Base-by-base conservation (phyloP, 2,329 filamentous ascomycete species). In the Epichloe gansuensis region DNA sequence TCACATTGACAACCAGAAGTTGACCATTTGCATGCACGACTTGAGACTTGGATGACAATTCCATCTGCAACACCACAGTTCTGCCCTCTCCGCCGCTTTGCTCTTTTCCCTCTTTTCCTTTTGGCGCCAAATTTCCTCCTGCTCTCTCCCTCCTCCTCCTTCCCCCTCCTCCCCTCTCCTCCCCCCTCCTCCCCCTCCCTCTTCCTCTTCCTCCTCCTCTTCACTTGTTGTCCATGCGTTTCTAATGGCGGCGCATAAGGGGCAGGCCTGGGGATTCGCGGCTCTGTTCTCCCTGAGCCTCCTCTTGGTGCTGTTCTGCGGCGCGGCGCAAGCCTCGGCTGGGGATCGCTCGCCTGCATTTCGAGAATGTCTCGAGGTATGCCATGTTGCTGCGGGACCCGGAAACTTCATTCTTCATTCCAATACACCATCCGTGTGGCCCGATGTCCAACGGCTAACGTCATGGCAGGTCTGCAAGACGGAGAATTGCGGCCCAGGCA, bases 271-370 rank as follows among this genome's bases (percentile, higher is more conserved):
- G 61, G 56, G 57, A 34, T 56, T 58, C 31, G 31, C 31, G 31
- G 56, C 56, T 64, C 54, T 31, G 31, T 56, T 68, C 55, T 56
- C 60, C 57, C 54, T 70, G 49, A 59, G 66, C 54, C 56, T 74
- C 51, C 56, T 66, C 50, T 53, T 70, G 47, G 54, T 72, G 43
- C 57, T 73, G 51, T 67, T 79, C 55, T 65, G 68, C 35, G 61
- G 60, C 49, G 66, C 68, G n/a, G 74, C 73, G 15, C 68, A 74
- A 51, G 93, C 89, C 31, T 96, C 90, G 4, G 62, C 82, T 47
- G 93, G 93, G 58, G 93, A 98, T 68, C 78, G 81, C 51, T 74
- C 95, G 54, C 88, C 88, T 17, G 89, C 95, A 62, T 98, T 98
- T 66, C 78, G 76, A 64, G 76, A 89, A 67, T 98, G 93, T 66